Percentiles rank a stretch among this genome's conserved stretches.
Evolutionary conservation across 495 filamentous ascomycete genomes (phyloP).

Genomic region (Penicillium ochrochloron): DNA sequence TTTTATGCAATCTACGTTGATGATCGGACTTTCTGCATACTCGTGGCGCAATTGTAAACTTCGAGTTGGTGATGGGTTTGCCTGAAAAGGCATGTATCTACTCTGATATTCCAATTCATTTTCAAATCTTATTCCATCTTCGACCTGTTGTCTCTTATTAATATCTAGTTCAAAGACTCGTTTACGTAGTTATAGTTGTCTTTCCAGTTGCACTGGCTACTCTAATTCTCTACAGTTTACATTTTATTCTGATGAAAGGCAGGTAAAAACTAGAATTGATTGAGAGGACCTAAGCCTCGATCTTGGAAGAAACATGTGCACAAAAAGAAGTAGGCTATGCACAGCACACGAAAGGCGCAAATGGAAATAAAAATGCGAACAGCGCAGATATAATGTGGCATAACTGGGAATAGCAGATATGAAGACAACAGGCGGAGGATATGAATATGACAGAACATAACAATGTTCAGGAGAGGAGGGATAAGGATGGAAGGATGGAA

Average conservation of each 20-base stretch:
- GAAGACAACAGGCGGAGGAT: neutral
- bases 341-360: neutral
- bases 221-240: neutral
- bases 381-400: neutral
- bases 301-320: neutral
- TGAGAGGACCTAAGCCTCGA: neutral
- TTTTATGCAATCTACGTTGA: conserved; percentile 4
- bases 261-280: neutral
- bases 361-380: neutral
- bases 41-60: conserved; percentile 1
- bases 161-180: neutral
- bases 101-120: neutral
- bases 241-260: neutral
- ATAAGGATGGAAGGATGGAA: neutral
- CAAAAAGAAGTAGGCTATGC: neutral
- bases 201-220: neutral
- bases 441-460: neutral
- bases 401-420: neutral
- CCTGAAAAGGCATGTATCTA: conserved; percentile 4
- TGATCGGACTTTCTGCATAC: conserved; percentile 9
- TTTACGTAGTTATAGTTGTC: neutral
- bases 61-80: conserved; percentile 3
- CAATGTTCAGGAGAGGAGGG: neutral
- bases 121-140: neutral
- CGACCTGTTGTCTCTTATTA: neutral